Evolutionary conservation across 1,284 basidiomycete genomes (phyloP).

Genomic region (Puccinia polysora): DNA sequence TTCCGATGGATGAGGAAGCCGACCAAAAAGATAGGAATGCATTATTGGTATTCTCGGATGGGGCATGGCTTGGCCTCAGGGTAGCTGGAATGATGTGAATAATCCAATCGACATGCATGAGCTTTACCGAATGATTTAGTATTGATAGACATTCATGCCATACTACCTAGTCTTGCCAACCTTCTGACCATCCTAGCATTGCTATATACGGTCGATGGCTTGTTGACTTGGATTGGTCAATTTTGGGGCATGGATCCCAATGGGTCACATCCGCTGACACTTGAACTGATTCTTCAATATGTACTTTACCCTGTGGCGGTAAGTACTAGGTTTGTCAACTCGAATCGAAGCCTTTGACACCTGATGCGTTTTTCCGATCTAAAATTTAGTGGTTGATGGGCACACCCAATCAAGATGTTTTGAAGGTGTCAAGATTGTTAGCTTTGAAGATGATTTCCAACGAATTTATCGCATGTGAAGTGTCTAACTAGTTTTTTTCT

Average conservation of each 20-base stretch:
- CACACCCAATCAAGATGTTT: slow-evolving; percentile 53
- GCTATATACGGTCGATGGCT: slow-evolving; percentile 73
- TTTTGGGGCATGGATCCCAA: slow-evolving; percentile 71
- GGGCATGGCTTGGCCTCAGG: slow-evolving; percentile 75
- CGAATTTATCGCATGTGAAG: slow-evolving; percentile 60
- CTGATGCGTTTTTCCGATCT: neutral
- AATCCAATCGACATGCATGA: slow-evolving; percentile 39
- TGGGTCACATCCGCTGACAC: slow-evolving; percentile 60
- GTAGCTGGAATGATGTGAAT: slow-evolving; percentile 75
- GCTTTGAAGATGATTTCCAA: slow-evolving; percentile 75
- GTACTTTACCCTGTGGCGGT: slow-evolving; percentile 74
- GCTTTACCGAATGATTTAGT: slow-evolving; percentile 59
- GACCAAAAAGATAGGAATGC: slow-evolving; percentile 66
- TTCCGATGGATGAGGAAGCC: slow-evolving; percentile 64
- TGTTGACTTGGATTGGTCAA: slow-evolving; percentile 80
- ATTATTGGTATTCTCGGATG: slow-evolving; percentile 80
- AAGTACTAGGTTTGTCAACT: too few relatives aligned
- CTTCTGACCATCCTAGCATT: slow-evolving; percentile 67
- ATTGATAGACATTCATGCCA: slow-evolving; percentile 52
- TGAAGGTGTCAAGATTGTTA: slow-evolving; percentile 60
- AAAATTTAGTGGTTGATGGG: slow-evolving; percentile 65
- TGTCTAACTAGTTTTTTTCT: neutral
- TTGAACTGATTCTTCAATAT: slow-evolving; percentile 75
- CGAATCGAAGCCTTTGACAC: too few relatives aligned
- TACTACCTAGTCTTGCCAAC: slow-evolving; percentile 34